These are phyloP conservation scores for Haematococcus lacustris DNA, from an alignment of 139 green algal genomes.

Conservation along the genomic window DNA sequence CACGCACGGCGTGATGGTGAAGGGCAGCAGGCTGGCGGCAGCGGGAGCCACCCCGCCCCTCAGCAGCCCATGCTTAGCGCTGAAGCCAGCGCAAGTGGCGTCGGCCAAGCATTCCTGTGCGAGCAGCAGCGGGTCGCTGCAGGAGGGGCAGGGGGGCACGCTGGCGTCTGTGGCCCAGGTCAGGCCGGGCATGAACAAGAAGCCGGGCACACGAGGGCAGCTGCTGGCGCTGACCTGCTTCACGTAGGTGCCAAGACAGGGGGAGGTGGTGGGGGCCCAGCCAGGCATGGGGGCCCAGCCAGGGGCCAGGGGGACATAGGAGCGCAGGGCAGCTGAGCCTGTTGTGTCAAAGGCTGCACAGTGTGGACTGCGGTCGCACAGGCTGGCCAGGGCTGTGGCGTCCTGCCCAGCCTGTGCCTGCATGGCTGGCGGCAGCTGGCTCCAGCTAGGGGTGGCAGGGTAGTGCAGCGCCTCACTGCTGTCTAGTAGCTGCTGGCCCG, in stretches of 20 bases:
- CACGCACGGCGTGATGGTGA: constrained; percentile 20
- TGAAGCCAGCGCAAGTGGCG: constrained; percentile 21
- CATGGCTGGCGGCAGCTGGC: too few relatives aligned
- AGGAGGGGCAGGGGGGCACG: not conserved
- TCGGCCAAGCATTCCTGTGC: constrained; percentile 3
- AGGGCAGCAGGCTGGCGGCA: too few relatives aligned
- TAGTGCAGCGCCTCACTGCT: too few relatives aligned
- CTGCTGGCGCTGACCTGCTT: not conserved
- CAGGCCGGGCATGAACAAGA: constrained; percentile 17
- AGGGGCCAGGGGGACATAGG: constrained; percentile 10
- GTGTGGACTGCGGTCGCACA: not conserved
- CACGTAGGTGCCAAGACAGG: constrained; percentile 13
- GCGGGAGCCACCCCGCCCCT: too few relatives aligned
- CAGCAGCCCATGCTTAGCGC: constrained; percentile 23
- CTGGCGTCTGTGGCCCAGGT: constrained; percentile 1
- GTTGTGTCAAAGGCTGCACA: constrained; percentile 13
- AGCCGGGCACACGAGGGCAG: constrained; percentile 21
- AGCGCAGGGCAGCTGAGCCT: constrained; percentile 8
- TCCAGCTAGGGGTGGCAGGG: too few relatives aligned
- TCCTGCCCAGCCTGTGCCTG: too few relatives aligned
- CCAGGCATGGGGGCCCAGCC: too few relatives aligned
- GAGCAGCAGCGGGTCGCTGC: not conserved
- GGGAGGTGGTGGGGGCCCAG: too few relatives aligned
- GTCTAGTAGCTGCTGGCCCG: too few relatives aligned
- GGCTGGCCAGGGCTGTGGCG: too few relatives aligned